Base-by-base conservation (phyloP, 2,329 filamentous ascomycete species). In the Ophiostoma angusticollis region DNA sequence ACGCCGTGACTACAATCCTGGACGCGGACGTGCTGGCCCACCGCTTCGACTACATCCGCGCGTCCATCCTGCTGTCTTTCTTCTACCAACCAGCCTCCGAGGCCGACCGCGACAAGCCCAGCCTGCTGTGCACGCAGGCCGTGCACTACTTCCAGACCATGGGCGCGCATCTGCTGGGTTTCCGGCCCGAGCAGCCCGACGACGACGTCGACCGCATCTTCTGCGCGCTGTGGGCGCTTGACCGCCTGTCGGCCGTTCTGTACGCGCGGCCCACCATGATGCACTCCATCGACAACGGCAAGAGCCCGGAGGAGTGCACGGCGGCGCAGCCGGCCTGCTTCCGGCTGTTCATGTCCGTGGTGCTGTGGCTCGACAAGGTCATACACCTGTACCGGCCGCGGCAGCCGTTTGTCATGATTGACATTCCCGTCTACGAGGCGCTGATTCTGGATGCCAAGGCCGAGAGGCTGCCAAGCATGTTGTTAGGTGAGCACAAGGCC, bases 201-300 rank as follows among this genome's bases (percentile, higher is more conserved):
- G 58, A 64, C 30, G 61, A 65, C 19, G 55, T 64, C 3, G 64
- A 68, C 38, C 64, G 60, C 3, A 48, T 77, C 2, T 74, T 75
- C 31, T 77, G 71, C 47, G 70, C 67, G 6, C 58, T 75, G 0
- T 78, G 72, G 72, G 72, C 72, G 0, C 52, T 79, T 2, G 75
- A 80, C 49, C 62, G 71, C 12, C 61, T 79, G 31, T 72, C 72
- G 34, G 65, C 71, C 1, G 68, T 73, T 0, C 63, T 74, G n/a
- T 70, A 76, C 41, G 74, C 73, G 6, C 61, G 74, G 1, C 70
- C 75, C 0, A 67, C 70, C 32, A 52, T 76, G 18, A 67, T 80
- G 41, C 73, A 79, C 45, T 72, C 77, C 46, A 58, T 70, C 35
- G 75, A 80, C 45, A 62, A 75, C 21, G 68, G 71, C 6, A 67